Evolutionary conservation across 768 basidiomycete genomes (phyloP).

Genomic region (Leccinum sublutescens): DNA sequence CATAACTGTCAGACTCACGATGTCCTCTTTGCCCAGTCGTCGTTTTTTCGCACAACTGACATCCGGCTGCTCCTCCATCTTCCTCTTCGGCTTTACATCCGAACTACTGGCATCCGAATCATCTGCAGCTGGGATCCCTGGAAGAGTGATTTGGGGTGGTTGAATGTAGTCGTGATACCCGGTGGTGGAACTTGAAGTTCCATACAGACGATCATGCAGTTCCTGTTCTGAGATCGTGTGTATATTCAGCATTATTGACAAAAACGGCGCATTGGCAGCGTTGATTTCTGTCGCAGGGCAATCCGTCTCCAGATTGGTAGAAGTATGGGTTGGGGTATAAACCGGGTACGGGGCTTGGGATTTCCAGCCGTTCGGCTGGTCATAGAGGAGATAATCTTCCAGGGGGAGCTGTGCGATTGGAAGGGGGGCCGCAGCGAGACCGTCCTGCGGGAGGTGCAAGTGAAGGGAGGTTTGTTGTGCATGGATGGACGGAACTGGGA

Average conservation of each 20-base stretch:
- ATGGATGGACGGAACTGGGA: neutral
- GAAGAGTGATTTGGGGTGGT: neutral
- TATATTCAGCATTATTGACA: no score
- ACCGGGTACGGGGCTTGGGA: no score
- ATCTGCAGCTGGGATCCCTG: neutral
- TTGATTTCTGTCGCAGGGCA: neutral
- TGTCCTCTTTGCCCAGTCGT: neutral
- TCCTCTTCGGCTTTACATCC: neutral
- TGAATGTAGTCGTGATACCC: no score
- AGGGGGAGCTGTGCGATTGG: neutral
- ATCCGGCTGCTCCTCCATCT: no score
- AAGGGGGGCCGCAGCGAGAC: neutral
- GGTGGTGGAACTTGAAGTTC: no score
- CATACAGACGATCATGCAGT: no score
- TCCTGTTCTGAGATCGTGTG: no score
- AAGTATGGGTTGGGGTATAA: neutral
- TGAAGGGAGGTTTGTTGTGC: neutral
- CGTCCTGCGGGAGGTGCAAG: neutral
- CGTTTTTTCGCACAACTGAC: neutral
- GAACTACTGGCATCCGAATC: neutral
- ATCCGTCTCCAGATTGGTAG: neutral
- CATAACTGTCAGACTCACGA: slow-evolving; percentile 1
- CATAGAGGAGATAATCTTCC: neutral
- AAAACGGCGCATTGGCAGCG: neutral
- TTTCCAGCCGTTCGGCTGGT: no score